phyloP scores from a whole-genome alignment of 805 yeast species.

The Gaillardinia entomophila region DNA sequence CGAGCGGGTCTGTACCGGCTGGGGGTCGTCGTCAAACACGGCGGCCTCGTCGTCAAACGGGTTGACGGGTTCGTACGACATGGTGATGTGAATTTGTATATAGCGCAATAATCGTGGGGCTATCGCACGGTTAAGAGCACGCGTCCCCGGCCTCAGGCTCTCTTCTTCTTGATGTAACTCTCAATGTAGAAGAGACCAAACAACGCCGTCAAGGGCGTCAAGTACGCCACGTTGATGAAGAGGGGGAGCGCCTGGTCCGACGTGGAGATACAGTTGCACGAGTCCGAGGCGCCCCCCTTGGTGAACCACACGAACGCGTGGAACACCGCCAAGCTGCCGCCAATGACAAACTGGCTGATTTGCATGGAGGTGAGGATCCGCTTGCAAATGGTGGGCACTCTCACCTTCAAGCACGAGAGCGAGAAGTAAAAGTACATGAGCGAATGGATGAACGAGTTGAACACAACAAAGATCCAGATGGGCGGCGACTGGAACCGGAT shows the following conservation, averaged over 20 bases:
- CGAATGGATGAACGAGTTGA: slow-evolving; percentile 73
- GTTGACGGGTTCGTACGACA: too few species aligned
- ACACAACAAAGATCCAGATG: slow-evolving; percentile 74
- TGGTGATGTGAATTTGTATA: too few species aligned
- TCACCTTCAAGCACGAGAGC: slow-evolving; percentile 51
- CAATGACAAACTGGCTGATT: slow-evolving; percentile 61
- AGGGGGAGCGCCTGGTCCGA: slow-evolving; percentile 61
- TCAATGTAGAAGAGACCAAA: slow-evolving; percentile 64
- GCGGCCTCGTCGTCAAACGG: slow-evolving; percentile 1
- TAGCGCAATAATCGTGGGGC: too few species aligned
- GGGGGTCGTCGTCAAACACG: not conserved
- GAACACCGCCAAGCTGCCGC: slow-evolving; percentile 61
- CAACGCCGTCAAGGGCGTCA: slow-evolving; percentile 61
- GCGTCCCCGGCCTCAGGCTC: slow-evolving; percentile 1
- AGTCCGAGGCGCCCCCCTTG: slow-evolving; percentile 38
- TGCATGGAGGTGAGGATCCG: slow-evolving; percentile 60
- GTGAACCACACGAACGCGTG: slow-evolving; percentile 59
- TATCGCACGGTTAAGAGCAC: too few species aligned
- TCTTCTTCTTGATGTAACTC: slow-evolving; percentile 36
- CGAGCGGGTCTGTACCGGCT: not conserved
- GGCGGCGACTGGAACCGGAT: slow-evolving; percentile 66
- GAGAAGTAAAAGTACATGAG: slow-evolving; percentile 70
- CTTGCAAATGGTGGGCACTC: slow-evolving; percentile 53
- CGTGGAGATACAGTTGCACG: slow-evolving; percentile 45
- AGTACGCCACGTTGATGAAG: slow-evolving; percentile 55